Evolutionary conservation across 495 filamentous ascomycete genomes (phyloP), one percentile per base, ranked within the genome.

Genomic region (Talaromyces wortmannii): DNA sequence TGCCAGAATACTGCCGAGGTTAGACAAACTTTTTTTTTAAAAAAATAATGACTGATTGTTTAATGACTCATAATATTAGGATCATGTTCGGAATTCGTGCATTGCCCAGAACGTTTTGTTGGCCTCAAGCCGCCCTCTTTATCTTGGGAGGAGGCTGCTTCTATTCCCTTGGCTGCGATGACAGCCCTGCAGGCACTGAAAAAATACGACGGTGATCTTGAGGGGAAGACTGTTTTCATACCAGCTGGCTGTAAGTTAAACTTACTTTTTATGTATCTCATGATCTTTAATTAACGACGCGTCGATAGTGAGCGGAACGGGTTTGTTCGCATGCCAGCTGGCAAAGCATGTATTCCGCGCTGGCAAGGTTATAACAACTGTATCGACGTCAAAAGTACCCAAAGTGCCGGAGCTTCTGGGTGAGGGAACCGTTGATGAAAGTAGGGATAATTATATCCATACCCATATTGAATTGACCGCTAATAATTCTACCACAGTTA

Each of bases 151-250:
- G 65, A 76, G 29, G 74, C 76, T 5, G 66, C 70, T 15, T 70
- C 76, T 13, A 56, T 82, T 7, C 66, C 69, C 0, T 61, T 73
- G 12, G 67, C 61, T 6, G 62, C 62, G 12, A 56, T 74, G 18
- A 80, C 77, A 0, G 70, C 74, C 5, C 54, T 75, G 7, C 76
- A 80, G 60, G 63, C 70, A 10, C 58, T 82, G 7, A 62, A 69
- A 36, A 59, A 61, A 3, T 79, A 66, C 6, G 59, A 78, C 46
- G 70, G 66, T 16, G 55, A 59, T 47, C 57, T 74, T 16, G 65
- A 70, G 29, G 80, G 78, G 6, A 84, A 83, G 67, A 82, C 78
- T 12, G 78, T 81, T 4, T 78, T 78, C 56, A 65, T 83, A 7
- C 69, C 80, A 10, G 79, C 64, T 16, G 79, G 73, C 5, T 57